Evolutionary conservation across 257 asterid species (phyloP).

Genomic region (Petunia secreta): DNA sequence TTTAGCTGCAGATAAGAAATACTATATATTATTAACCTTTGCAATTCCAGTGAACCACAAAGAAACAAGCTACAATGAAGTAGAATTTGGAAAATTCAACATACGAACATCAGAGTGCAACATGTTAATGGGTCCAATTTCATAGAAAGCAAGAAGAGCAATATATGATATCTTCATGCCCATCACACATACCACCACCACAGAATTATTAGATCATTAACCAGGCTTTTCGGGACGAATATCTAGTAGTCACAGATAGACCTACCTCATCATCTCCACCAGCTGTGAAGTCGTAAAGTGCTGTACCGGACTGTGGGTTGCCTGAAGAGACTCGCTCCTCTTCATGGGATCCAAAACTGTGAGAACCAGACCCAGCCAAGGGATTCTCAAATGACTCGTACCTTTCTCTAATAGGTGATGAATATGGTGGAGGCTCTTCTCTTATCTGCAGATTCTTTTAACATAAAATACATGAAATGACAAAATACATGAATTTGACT

Average conservation of each 20-base stretch:
- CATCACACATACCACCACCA: constrained; percentile 9
- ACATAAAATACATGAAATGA: constrained; percentile 26
- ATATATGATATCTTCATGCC: constrained; percentile 15
- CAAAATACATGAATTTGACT: constrained; percentile 25
- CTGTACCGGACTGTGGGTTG: constrained; percentile 71
- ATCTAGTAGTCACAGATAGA: constrained; percentile 13
- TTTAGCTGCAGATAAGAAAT: constrained; percentile 65
- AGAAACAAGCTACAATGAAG: neutral
- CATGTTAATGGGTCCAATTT: constrained; percentile 11
- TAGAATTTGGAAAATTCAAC: constrained; percentile 11
- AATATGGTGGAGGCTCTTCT: constrained; percentile 99
- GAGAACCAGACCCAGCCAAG: constrained; percentile 75
- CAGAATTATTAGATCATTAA: constrained; percentile 23
- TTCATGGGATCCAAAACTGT: constrained; percentile 61
- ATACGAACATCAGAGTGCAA: neutral
- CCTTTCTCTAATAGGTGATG: constrained; percentile 83
- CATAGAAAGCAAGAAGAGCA: neutral
- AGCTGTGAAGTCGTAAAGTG: constrained; percentile 97
- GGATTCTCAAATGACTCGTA: constrained; percentile 91
- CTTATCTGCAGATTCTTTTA: constrained; percentile 61
- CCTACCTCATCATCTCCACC: constrained; percentile 99
- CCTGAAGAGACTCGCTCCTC: constrained; percentile 79
- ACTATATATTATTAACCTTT: constrained; percentile 26
- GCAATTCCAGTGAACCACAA: constrained; percentile 14
- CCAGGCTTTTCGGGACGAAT: neutral